phyloP scores from a whole-genome alignment of 73 alveolate species.

The Symbiodinium natans region DNA sequence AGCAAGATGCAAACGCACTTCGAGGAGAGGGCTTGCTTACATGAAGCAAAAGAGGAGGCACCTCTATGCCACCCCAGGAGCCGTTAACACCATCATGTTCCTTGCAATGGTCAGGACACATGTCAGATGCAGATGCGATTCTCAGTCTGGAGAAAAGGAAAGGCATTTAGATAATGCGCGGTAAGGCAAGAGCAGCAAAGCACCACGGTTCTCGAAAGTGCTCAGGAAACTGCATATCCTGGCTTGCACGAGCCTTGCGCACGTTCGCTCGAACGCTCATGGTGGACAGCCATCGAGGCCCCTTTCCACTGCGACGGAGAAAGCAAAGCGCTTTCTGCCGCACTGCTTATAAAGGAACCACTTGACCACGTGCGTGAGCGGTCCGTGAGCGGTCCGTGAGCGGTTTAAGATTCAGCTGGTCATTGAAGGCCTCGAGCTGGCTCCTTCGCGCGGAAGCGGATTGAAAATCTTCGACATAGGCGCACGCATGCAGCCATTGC shows the following conservation, averaged over 20 bases:
- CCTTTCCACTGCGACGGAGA: no score
- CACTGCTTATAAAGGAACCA: no score
- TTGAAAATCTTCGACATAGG: conserved; percentile 29
- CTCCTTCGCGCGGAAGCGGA: conserved; percentile 42
- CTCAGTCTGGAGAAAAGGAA: no score
- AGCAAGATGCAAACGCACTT: conserved; percentile 88
- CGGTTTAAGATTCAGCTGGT: no score
- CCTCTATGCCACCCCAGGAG: background rate
- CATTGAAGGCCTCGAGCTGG: conserved; percentile 73
- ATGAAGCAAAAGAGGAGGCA: background rate
- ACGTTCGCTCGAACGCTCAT: conserved; percentile 72
- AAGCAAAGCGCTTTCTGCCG: no score
- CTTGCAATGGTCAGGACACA: conserved; percentile 60
- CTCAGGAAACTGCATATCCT: conserved; percentile 73
- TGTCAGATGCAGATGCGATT: conserved; percentile 89
- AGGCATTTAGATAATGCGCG: no score
- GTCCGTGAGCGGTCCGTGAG: no score
- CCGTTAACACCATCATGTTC: background rate
- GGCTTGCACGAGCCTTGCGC: conserved; percentile 83
- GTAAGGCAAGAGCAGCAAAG: no score
- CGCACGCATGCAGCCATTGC: background rate
- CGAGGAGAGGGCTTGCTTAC: conserved; percentile 8
- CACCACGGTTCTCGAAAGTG: no score
- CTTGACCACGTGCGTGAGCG: no score
- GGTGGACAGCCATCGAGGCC: conserved; percentile 85